A percentile compares a stretch with the other conserved stretches of the same genome.
These are phyloP conservation scores for Albatrellus sp. DNA, from an alignment of 1,284 basidiomycete genomes.

Conservation along the genomic window DNA sequence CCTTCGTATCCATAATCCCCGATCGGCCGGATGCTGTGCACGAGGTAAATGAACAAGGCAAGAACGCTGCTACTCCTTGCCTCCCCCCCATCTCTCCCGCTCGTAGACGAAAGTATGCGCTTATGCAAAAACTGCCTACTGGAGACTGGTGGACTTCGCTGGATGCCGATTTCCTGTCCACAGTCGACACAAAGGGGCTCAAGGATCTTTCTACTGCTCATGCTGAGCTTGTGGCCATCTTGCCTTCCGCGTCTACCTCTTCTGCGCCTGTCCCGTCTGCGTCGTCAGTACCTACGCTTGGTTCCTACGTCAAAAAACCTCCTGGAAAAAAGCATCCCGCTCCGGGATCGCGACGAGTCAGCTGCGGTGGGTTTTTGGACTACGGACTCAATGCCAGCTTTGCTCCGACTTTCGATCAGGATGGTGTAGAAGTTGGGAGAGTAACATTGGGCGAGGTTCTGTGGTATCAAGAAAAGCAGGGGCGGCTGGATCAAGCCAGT, in stretches of 20 bases:
- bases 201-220: slow-evolving; percentile 45
- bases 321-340: slow-evolving; percentile 26
- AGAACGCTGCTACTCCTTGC: slow-evolving; percentile 13
- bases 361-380: slow-evolving; percentile 57
- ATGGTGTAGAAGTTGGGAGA: slow-evolving; percentile 52
- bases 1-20: slow-evolving; percentile 32
- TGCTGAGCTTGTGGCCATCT: slow-evolving; percentile 61
- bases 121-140: slow-evolving; percentile 62
- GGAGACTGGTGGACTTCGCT: slow-evolving; percentile 73
- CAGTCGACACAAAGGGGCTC: slow-evolving; percentile 25
- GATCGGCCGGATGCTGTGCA: slow-evolving; percentile 13
- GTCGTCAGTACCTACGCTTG: slow-evolving; percentile 20
- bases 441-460: slow-evolving; percentile 45
- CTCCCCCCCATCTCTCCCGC: slow-evolving; percentile 13
- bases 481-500: slow-evolving; percentile 6
- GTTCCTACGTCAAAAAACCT: slow-evolving; percentile 18
- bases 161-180: slow-evolving; percentile 29
- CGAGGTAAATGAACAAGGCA: slow-evolving; percentile 13
- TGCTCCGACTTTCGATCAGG: slow-evolving; percentile 65
- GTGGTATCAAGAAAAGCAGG: slow-evolving; percentile 22
- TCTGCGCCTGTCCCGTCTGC: slow-evolving; percentile 13
- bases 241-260: slow-evolving; percentile 42
- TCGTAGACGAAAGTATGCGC: slow-evolving; percentile 45
- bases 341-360: slow-evolving; percentile 37
- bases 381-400: slow-evolving; percentile 66